These are phyloP conservation scores for Kurtzmaniella cleridarum DNA, from an alignment of 805 yeast genomes.

Conservation along the genomic window DNA sequence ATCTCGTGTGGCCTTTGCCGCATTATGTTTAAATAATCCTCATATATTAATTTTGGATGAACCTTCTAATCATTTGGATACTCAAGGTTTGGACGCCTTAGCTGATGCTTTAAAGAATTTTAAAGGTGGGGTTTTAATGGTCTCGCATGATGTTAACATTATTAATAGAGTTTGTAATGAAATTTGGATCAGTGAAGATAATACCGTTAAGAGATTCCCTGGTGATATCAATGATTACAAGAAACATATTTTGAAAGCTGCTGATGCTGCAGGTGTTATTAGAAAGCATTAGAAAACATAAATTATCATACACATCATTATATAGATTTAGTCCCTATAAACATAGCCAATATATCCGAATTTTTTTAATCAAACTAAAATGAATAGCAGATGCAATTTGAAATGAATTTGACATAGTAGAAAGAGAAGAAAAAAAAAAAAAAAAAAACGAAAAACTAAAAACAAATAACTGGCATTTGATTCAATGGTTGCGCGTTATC, in stretches of 20 bases:
- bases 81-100: conserved; percentile 94
- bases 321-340: no score
- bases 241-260: conserved; percentile 73
- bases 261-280: conserved; percentile 88
- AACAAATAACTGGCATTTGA: background rate
- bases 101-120: conserved; percentile 82
- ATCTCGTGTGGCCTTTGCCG: conserved; percentile 97
- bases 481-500: conserved; percentile 1
- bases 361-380: no score
- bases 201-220: conserved; percentile 67
- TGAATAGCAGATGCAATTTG: no score
- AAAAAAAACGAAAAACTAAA: no score
- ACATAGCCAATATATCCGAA: no score
- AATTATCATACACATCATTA: no score
- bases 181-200: conserved; percentile 92
- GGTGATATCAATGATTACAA: conserved; percentile 89
- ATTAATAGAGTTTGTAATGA: conserved; percentile 87
- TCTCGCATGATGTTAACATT: conserved; percentile 92
- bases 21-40: conserved; percentile 83
- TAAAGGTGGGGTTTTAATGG: conserved; percentile 96
- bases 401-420: no score
- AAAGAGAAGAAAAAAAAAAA: no score
- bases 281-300: conserved; percentile 77
- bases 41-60: conserved; percentile 92
- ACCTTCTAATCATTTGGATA: conserved; percentile 98